A percentile compares a stretch with the other conserved stretches of the same genome.
Conservation (phyloP, 2,329 filamentous ascomycete genomes). For the Botrytis elliptica region DNA sequence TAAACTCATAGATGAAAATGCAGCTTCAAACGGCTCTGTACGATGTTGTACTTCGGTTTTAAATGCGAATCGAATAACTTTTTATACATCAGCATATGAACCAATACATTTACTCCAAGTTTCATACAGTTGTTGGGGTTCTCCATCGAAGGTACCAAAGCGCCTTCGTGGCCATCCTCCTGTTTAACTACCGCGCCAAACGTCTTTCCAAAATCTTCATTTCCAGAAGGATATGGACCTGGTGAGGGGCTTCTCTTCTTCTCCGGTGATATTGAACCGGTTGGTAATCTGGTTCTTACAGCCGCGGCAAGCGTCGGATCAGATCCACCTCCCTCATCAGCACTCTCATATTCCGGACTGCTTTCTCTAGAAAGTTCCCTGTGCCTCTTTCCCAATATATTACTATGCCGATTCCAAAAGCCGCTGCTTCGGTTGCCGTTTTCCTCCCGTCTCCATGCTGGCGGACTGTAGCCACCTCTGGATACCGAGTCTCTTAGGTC, state of each 20-base stretch:
- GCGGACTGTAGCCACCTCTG: constrained; percentile 61
- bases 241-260: constrained; percentile 58
- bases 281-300: constrained; percentile 44
- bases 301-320: constrained; percentile 37
- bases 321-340: constrained; percentile 46
- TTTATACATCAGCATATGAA: constrained; percentile 28
- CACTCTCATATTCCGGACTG: constrained; percentile 61
- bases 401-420: constrained; percentile 46
- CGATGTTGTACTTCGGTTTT: constrained; percentile 86
- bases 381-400: constrained; percentile 52
- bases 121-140: constrained; percentile 52
- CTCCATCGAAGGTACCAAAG: constrained; percentile 25
- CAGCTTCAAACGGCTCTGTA: constrained; percentile 77
- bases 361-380: constrained; percentile 53
- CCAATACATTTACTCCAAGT: constrained; percentile 18
- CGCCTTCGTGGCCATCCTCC: constrained; percentile 29
- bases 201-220: constrained; percentile 41
- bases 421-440: constrained; percentile 46
- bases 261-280: constrained; percentile 53
- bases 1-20: constrained; percentile 61
- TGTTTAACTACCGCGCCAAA: constrained; percentile 41
- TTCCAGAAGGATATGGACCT: constrained; percentile 41
- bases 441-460: constrained; percentile 57
- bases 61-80: constrained; percentile 85
- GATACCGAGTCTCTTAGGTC: constrained; percentile 45